Evolutionary conservation across 148 eudicot species (phyloP), one percentile per base, ranked within the genome.

Genomic region (Pouteria glomerata): DNA sequence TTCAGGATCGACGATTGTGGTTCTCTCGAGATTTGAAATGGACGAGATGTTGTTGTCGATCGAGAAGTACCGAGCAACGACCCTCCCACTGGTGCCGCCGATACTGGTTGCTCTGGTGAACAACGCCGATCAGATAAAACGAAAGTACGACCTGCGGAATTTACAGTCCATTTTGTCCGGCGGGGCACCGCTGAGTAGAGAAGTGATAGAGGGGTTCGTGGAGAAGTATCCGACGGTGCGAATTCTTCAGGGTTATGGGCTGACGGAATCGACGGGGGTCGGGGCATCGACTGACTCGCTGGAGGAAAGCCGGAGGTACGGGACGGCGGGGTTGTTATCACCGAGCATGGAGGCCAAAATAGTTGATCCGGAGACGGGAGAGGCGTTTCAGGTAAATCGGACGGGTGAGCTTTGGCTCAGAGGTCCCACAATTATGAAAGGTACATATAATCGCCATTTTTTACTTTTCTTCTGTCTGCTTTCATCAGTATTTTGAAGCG

Each of bases 321-420:
- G 98, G 21, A 87, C 98, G 58, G 96, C 97, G 34, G 98, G 98
- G 76, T 8, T 87, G 84, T 71, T 94, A 70, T 85, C 95, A 39
- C 91, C 98, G 44, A 85, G 84, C 70, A 84, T 83, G 77, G 97
- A 91, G 78, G 98, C 87, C 18, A 94, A 76, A 88, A 88, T 94
- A 29, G 97, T 94, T 33, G 88, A 94, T 62, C 91, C 93, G 53
- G 98, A 84, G 42, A 85, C 79, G 57, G 93, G 98, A 2, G 67
- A 41, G 55, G 85, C 76, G 4, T 80, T 87, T 71, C 79, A 82
- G 66, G 84, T 87, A 51, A 85, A 87, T 58, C 78, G 77, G 79
- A 89, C 91, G 0, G 98, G 98, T 23, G 98, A 94, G 86, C 97
- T 94, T 75, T 94, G 98, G 98, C 88, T 94, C 8, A 87, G 77